A percentile compares a stretch with the other conserved stretches of the same genome.
These are phyloP conservation scores for Fonsecaea pugnacius DNA, from an alignment of 2,329 filamentous ascomycete genomes.

Conservation along the genomic window DNA sequence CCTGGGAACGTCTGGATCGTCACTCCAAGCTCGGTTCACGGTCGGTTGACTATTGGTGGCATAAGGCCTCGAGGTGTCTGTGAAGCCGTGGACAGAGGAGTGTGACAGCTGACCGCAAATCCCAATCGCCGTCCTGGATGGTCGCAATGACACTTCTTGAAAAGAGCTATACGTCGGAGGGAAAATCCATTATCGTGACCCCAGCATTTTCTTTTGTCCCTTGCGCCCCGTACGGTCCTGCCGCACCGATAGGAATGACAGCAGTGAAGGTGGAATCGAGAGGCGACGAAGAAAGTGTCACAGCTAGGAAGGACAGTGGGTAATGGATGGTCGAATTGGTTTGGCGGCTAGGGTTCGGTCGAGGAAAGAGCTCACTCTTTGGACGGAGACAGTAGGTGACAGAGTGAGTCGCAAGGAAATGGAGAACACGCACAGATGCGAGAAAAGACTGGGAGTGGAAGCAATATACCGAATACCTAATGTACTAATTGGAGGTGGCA, in stretches of 20 bases:
- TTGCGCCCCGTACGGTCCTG: conserved; percentile 8
- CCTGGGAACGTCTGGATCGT: neutral
- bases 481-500: neutral
- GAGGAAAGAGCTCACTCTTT: neutral
- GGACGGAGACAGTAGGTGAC: neutral
- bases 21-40: neutral
- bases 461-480: no score
- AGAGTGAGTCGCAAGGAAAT: neutral
- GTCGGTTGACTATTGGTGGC: neutral
- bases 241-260: conserved; percentile 2
- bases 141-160: neutral
- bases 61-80: neutral
- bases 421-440: neutral
- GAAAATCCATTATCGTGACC: conserved; percentile 9
- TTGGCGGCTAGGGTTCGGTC: neutral
- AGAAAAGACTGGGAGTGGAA: neutral
- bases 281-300: neutral
- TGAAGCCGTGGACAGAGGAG: conserved; percentile 4
- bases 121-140: neutral
- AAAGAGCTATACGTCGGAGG: neutral
- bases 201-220: conserved; percentile 13
- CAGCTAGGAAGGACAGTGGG: neutral
- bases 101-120: neutral
- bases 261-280: neutral
- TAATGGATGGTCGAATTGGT: neutral